Base-by-base conservation (phyloP, 345 rosid species). In the Moricandia moricandioides region DNA sequence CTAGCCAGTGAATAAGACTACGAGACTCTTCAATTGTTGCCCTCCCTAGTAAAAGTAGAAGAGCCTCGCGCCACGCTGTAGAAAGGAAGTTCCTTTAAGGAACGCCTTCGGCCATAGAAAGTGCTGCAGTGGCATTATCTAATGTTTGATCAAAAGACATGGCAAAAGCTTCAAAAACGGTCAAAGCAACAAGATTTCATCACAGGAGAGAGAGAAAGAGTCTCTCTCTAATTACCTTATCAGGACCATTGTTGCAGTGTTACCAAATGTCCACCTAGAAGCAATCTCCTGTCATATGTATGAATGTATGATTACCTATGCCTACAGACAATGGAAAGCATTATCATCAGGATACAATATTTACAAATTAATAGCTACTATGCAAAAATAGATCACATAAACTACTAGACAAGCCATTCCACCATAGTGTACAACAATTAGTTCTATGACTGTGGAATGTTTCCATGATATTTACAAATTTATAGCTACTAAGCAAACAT, bases 11-110 rank as follows among this genome's bases (percentile, higher is more conserved):
- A 73, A 94, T 77, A 70, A 94, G 97, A 84, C 97, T 73, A 1
- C 97, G 96, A 6, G 97, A 78, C 89, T 94, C 99, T 60, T 94
- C 97, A 67, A 91, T 91, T 30, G 99, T 94, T 70, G 90, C 93
- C 81, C 92, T 88, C 64, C 64, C 98, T 71, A 91, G 84, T 79
- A 94, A 82, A 68, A 94, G 96, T 81, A 94, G 57, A 94, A 84
- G 10, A 94, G 91, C 68, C 89, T 94, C 26, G 97, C 86, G 33
- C 96, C 98, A 35, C 77, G 82, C 77, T 91, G 98, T 75, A 91
- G 80, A 80, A 90, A 29, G 6, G n/a, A n/a, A n/a, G n/a, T n/a
- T n/a, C n/a, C n/a, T n/a, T n/a, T n/a, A n/a, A n/a, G n/a, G 98
- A 96, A 56, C 98, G 96, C 69, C 98, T 85, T 74, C 77, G 88